phyloP scores from a whole-genome alignment of 2,329 filamentous ascomycete species.

The Diplodia scrobiculata region DNA sequence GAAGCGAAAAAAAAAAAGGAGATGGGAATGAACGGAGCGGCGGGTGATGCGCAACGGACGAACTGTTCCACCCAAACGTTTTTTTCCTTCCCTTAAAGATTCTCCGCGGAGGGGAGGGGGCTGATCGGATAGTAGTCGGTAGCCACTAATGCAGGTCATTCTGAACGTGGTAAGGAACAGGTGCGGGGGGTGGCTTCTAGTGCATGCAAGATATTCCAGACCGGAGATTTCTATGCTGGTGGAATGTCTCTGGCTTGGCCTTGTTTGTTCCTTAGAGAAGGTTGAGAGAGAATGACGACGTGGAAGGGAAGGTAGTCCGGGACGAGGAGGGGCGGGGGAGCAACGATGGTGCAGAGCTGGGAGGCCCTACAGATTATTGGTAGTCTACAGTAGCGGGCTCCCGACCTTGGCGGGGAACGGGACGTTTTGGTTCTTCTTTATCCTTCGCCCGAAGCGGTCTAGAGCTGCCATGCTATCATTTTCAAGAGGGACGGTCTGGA shows the following conservation, averaged over 20 bases:
- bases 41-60: neutral
- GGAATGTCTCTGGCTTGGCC: neutral
- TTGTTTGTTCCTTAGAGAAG: neutral
- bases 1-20: neutral
- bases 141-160: conserved; percentile 13
- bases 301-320: neutral
- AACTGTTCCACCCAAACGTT: neutral
- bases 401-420: conserved; percentile 2
- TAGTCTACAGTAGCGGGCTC: neutral
- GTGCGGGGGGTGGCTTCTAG: neutral
- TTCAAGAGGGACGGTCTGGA: neutral
- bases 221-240: neutral
- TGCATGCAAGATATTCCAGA: neutral
- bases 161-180: neutral
- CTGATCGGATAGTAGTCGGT: neutral
- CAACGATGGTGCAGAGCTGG: neutral
- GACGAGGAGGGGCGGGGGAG: neutral
- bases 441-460: neutral
- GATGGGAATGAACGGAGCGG: neutral
- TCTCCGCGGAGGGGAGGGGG: neutral
- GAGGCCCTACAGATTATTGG: neutral
- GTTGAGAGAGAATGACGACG: neutral
- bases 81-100: neutral
- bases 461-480: neutral
- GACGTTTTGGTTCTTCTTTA: neutral